Evolutionary conservation across 257 asterid species (phyloP).

Genomic region (Solanum clarkiae): DNA sequence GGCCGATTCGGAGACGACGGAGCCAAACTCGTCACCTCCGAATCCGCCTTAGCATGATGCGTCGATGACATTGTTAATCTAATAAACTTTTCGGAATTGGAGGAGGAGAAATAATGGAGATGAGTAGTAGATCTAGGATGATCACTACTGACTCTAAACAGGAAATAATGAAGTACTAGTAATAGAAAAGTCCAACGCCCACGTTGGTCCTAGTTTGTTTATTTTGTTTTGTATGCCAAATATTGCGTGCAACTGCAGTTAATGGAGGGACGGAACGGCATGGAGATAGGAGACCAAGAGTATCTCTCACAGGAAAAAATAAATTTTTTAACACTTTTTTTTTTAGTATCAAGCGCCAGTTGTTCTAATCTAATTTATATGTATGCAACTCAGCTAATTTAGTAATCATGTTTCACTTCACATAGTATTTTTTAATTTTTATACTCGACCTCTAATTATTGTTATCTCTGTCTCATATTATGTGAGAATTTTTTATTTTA

Average conservation of each 20-base stretch:
- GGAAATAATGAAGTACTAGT: neutral
- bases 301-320: neutral
- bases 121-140: neutral
- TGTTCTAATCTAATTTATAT: neutral
- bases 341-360: neutral
- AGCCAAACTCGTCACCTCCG: slow-evolving; percentile 84
- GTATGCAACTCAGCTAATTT: neutral
- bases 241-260: slow-evolving; percentile 9
- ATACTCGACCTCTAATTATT: neutral
- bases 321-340: neutral
- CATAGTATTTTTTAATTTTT: neutral
- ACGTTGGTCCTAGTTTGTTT: slow-evolving; percentile 12
- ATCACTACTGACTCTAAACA: neutral
- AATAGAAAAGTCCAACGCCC: slow-evolving; percentile 11
- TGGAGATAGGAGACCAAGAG: neutral
- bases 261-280: slow-evolving; percentile 2
- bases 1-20: slow-evolving; percentile 76
- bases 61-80: slow-evolving; percentile 44
- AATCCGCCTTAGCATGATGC: slow-evolving; percentile 83
- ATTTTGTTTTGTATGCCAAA: neutral
- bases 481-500: no score
- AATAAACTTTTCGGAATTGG: neutral
- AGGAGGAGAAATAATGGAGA: neutral
- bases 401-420: neutral
- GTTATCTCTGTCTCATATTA: no score